Percentiles rank a stretch among this genome's conserved stretches.
Evolutionary conservation across 169 alveolate species (phyloP).

Genomic region (Plasmodium fragile): DNA sequence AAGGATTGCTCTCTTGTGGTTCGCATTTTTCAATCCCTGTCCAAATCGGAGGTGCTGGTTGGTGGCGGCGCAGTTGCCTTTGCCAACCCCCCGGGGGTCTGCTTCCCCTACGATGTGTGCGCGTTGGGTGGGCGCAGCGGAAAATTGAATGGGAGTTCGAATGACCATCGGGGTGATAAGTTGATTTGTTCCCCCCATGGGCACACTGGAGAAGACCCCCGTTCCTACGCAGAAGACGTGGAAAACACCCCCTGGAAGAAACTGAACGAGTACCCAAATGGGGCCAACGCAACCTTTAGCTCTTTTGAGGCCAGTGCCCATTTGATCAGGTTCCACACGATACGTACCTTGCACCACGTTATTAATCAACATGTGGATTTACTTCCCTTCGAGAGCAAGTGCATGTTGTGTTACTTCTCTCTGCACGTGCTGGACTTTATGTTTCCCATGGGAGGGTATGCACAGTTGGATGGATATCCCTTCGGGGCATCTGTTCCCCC

Average conservation of each 20-base stretch:
- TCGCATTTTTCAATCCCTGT: slow-evolving; percentile 52
- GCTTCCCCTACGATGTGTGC: slow-evolving; percentile 23
- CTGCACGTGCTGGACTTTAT: slow-evolving; percentile 9
- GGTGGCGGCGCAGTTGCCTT: background rate
- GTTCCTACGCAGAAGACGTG: background rate
- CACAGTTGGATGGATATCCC: background rate
- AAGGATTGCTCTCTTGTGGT: slow-evolving; percentile 35
- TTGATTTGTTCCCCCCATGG: background rate
- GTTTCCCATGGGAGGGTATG: background rate
- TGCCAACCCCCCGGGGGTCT: background rate
- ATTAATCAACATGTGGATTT: slow-evolving; percentile 33
- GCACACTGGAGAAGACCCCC: background rate
- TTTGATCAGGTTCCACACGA: background rate
- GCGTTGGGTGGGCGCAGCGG: background rate
- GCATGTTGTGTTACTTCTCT: slow-evolving; percentile 33
- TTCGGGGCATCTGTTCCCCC: background rate
- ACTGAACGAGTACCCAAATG: slow-evolving; percentile 9
- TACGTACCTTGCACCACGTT: slow-evolving; percentile 8
- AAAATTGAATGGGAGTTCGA: background rate
- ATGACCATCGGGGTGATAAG: background rate
- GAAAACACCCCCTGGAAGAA: background rate
- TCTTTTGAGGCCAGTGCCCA: background rate
- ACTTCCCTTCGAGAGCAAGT: slow-evolving; percentile 25
- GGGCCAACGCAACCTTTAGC: background rate
- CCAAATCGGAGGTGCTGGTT: background rate